Conservation (phyloP, 805 yeast species). For the Teunomyces gatunensis region DNA sequence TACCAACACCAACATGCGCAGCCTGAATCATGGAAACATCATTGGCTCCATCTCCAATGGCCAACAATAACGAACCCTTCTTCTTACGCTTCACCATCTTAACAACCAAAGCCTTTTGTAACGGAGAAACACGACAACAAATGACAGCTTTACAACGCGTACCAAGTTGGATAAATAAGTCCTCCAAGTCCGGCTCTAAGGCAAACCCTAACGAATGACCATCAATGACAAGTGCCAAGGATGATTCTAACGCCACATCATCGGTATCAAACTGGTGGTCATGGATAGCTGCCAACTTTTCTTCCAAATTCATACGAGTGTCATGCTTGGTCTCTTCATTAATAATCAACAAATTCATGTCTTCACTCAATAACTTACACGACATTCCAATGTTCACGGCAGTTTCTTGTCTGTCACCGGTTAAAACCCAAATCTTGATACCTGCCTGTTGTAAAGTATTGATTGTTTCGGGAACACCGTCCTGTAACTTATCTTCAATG, state of each 20-base stretch:
- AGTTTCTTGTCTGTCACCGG: conserved; percentile 98
- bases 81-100: conserved; percentile 83
- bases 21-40: conserved; percentile 99
- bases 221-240: conserved; percentile 88
- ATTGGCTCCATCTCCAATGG: conserved; percentile 98
- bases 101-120: conserved; percentile 95
- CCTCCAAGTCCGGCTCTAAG: conserved; percentile 76
- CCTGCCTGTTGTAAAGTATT: conserved; percentile 95
- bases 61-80: conserved; percentile 71
- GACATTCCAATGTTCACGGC: conserved; percentile 99
- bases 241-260: conserved; percentile 55
- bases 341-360: conserved; percentile 87
- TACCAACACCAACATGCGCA: conserved; percentile 98
- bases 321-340: conserved; percentile 82
- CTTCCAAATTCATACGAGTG: conserved; percentile 68
- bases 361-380: conserved; percentile 89
- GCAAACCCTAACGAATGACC: conserved; percentile 91
- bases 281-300: conserved; percentile 71
- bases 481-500: conserved; percentile 95
- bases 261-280: conserved; percentile 64
- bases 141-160: conserved; percentile 91
- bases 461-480: conserved; percentile 97
- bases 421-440: conserved; percentile 93
- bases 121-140: conserved; percentile 96
- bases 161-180: conserved; percentile 73